phyloP scores from a whole-genome alignment of 352 stramenopile species.

The Peronospora belbahrii region DNA sequence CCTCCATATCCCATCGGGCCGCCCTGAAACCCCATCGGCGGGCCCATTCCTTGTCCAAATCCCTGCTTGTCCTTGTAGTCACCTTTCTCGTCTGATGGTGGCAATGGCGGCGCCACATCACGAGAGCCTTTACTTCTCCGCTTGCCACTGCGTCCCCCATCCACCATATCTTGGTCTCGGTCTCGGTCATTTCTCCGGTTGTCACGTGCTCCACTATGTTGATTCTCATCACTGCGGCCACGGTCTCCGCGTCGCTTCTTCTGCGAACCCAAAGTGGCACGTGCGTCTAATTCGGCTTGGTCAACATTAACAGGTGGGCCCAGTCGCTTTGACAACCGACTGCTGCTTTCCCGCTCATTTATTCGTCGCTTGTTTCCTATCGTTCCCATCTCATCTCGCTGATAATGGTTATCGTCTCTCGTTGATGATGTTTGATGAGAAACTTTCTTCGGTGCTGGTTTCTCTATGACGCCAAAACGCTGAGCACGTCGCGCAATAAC shows the following conservation, averaged over 20 bases:
- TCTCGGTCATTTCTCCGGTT: slow-evolving; percentile 21
- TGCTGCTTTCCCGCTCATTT: slow-evolving; percentile 14
- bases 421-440: slow-evolving; percentile 4
- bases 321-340: slow-evolving; percentile 42
- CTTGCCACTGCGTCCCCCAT: slow-evolving; percentile 17
- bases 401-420: slow-evolving; percentile 11
- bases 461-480: slow-evolving; percentile 58
- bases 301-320: slow-evolving; percentile 71
- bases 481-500: slow-evolving; percentile 67
- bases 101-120: slow-evolving; percentile 23
- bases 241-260: slow-evolving; percentile 53
- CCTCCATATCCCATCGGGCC: slow-evolving; percentile 58
- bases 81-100: slow-evolving; percentile 20
- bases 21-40: slow-evolving; percentile 46
- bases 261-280: slow-evolving; percentile 42
- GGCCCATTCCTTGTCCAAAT: slow-evolving; percentile 31
- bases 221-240: slow-evolving; percentile 23
- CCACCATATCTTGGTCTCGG: slow-evolving; percentile 23
- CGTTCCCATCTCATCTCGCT: slow-evolving; percentile 18
- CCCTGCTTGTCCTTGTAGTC: slow-evolving; percentile 16
- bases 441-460: slow-evolving; percentile 23
- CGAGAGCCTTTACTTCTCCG: slow-evolving; percentile 20
- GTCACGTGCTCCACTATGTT: slow-evolving; percentile 11
- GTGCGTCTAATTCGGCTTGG: slow-evolving; percentile 65
- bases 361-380: slow-evolving; percentile 23